A percentile compares a stretch with the other conserved stretches of the same genome.
Conservation (phyloP, 2,329 filamentous ascomycete genomes). For the Epichloe sp. region DNA sequence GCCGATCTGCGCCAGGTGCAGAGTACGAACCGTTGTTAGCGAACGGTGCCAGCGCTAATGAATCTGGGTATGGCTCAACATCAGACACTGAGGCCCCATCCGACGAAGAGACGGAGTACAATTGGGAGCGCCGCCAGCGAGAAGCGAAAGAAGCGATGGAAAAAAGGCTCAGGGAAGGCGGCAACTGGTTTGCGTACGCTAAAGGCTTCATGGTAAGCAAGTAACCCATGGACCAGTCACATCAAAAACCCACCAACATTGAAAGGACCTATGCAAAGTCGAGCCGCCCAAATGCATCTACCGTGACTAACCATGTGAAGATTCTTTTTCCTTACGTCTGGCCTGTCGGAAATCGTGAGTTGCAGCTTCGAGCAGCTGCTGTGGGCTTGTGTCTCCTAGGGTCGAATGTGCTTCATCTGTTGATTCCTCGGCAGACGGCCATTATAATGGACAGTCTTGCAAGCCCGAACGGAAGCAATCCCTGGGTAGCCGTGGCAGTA, state of each 20-base stretch:
- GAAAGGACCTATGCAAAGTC: too few species aligned
- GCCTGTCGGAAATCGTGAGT: slow-evolving; percentile 50
- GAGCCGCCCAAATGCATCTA: background rate
- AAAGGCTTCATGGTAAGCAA: slow-evolving; percentile 51
- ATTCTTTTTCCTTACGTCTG: slow-evolving; percentile 70
- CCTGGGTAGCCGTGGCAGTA: slow-evolving; percentile 38
- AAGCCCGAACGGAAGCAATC: slow-evolving; percentile 26
- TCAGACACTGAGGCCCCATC: slow-evolving; percentile 23
- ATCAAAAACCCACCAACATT: too few species aligned
- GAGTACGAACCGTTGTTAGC: slow-evolving; percentile 46
- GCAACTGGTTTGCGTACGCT: slow-evolving; percentile 65
- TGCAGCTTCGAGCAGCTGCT: slow-evolving; percentile 55
- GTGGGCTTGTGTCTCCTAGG: slow-evolving; percentile 56
- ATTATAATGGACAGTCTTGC: slow-evolving; percentile 58
- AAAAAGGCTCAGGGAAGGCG: slow-evolving; percentile 58
- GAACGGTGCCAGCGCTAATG: slow-evolving; percentile 12
- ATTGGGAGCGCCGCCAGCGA: slow-evolving; percentile 39
- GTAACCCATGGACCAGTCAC: background rate
- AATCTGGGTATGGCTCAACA: slow-evolving; percentile 30
- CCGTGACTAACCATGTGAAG: slow-evolving; percentile 21
- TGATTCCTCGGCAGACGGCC: slow-evolving; percentile 72
- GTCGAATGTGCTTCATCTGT: slow-evolving; percentile 59
- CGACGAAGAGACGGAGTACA: slow-evolving; percentile 34
- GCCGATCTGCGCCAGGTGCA: slow-evolving; percentile 28
- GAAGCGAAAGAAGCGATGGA: slow-evolving; percentile 45